Percentiles rank a stretch among this genome's conserved stretches.
phyloP scores from a whole-genome alignment of 2,329 filamentous ascomycete genomes.

The Ilyonectria destructans region DNA sequence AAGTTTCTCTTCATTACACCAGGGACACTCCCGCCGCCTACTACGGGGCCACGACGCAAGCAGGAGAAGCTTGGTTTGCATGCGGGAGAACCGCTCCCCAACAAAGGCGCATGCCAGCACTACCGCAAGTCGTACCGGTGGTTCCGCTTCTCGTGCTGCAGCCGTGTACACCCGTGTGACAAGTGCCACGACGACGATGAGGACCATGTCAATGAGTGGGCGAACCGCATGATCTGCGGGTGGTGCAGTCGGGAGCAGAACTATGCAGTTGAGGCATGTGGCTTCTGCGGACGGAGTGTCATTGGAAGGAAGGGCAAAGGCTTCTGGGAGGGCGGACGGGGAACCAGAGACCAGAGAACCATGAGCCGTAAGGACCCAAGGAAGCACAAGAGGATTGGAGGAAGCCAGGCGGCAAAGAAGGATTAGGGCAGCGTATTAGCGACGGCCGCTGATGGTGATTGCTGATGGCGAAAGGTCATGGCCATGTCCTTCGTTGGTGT shows the following conservation, averaged over 20 bases:
- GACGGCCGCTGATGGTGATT: conserved; percentile 9
- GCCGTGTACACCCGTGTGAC: conserved; percentile 73
- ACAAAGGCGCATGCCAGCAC: conserved; percentile 69
- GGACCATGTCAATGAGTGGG: conserved; percentile 85
- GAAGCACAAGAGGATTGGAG: conserved; percentile 77
- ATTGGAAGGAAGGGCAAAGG: conserved; percentile 77
- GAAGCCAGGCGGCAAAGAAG: conserved; percentile 41
- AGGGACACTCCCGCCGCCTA: conserved; percentile 61
- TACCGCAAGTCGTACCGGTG: conserved; percentile 74
- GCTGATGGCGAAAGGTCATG: neutral
- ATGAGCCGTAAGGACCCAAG: conserved; percentile 86
- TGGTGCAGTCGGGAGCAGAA: conserved; percentile 87
- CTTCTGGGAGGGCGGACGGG: conserved; percentile 92
- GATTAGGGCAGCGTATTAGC: conserved; percentile 4
- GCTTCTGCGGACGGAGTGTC: conserved; percentile 79
- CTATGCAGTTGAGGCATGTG: conserved; percentile 83
- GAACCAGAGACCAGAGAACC: conserved; percentile 78
- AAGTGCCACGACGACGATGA: conserved; percentile 82
- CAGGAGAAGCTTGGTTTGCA: conserved; percentile 71
- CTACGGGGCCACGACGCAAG: conserved; percentile 61
- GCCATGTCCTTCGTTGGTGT: neutral
- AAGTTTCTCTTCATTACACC: conserved; percentile 82
- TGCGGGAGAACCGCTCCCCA: conserved; percentile 70
- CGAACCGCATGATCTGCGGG: conserved; percentile 87
- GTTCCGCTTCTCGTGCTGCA: conserved; percentile 78